Base-by-base conservation (phyloP, 768 basidiomycete species). In the Mycena metata region DNA sequence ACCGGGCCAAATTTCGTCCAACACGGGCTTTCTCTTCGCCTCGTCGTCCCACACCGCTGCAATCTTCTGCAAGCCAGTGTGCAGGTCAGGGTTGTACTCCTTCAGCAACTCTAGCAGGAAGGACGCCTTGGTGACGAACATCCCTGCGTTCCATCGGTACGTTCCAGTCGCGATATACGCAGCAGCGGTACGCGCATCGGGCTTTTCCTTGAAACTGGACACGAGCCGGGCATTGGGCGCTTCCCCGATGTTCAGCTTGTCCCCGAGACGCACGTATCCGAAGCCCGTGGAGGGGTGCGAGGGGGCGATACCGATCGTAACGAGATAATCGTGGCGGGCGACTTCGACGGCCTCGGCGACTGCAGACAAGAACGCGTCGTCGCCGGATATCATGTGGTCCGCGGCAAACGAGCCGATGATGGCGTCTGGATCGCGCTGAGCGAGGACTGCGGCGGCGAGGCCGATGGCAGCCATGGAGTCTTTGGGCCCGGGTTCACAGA, bases 391-490 rank as follows among this genome's bases (percentile, higher is more conserved):
- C 94, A 96, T 95, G 81, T 96, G 94, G 82, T 96, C 94, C 0
- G 94, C 94, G 11, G 94, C 94, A 78, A 96, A 96, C 5, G 91
- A 92, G 19, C 94, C 94, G 68, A 95, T 92, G 68, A 96, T 86
- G 24, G 94, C 94, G 62, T 92, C 81, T 7, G 93, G 91, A 77
- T 96, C 93, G 64, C 94, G 88, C 45, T 82, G 78, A 1, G 89
- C 89, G 43, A 96, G 86, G 61, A 96, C 82, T 19, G 93, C 93
- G 10, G 94, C 94, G 21, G 94, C 94, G 66, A 95, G 90, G 70
- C 94, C 94, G 72, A 95, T 95, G 67, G 94, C 94, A 36, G 91
- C 94, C 91, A 94, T 95, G 0, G 93, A 94, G 45, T 96, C 94
- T 74, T 95, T 95, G 9, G 94, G 92, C n/a, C 93, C 91, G 1